Evolutionary conservation across 345 rosid genomes (phyloP).

Genomic region (Eucalyptus marginata): DNA sequence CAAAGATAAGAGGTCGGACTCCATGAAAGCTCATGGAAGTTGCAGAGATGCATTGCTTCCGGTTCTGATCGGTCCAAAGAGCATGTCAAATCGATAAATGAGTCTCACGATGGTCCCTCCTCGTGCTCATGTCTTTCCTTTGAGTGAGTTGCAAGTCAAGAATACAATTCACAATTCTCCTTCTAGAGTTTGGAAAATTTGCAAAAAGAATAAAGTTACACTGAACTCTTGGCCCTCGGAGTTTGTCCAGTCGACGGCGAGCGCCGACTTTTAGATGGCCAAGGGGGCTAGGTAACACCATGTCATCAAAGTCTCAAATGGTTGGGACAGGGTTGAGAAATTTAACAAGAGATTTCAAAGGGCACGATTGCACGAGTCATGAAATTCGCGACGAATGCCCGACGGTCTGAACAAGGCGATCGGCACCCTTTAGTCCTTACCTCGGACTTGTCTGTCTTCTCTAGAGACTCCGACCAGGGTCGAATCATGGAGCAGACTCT

Average conservation of each 20-base stretch:
- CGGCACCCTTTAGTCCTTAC: too few relatives aligned
- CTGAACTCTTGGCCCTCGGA: neutral
- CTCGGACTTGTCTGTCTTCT: too few relatives aligned
- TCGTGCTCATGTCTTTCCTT: neutral
- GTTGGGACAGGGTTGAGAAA: neutral
- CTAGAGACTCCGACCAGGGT: neutral
- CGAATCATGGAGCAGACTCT: neutral
- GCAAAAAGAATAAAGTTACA: neutral
- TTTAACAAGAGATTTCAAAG: neutral
- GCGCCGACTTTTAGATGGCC: neutral
- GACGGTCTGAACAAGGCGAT: neutral
- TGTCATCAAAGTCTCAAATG: neutral
- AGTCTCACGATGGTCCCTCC: neutral
- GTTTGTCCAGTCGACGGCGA: neutral
- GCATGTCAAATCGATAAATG: too few relatives aligned
- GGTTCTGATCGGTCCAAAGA: neutral
- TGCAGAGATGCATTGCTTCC: neutral
- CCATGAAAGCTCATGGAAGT: neutral
- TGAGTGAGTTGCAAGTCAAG: neutral
- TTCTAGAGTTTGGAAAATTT: neutral
- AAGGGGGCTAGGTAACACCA: neutral
- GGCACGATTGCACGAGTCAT: neutral
- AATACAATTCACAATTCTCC: neutral
- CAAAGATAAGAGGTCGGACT: neutral
- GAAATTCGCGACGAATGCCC: neutral